A percentile compares a stretch with the other conserved stretches of the same genome.
Conservation (phyloP, 768 basidiomycete species). For the Termitomyces sp. region DNA sequence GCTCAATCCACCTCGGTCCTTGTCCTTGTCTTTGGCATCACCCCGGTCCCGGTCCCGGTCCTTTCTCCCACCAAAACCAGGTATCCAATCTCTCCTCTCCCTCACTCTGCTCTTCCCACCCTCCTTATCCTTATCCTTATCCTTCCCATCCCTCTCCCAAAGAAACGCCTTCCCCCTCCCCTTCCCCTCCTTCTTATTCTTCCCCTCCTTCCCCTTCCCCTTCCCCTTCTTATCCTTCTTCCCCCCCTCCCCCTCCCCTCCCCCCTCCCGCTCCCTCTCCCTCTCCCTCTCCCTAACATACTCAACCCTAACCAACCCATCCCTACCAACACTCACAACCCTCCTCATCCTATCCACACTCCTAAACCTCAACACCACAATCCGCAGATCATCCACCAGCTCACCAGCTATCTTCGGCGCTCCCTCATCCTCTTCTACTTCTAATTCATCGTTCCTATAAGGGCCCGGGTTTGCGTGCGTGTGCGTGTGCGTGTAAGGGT, state of each 20-base stretch:
- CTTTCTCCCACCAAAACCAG: conserved; percentile 6
- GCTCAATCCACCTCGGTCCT: background rate
- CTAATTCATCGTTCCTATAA: no score
- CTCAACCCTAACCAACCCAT: background rate
- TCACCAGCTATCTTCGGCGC: conserved; percentile 2
- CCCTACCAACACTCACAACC: background rate
- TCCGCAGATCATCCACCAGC: conserved; percentile 22
- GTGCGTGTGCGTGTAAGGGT: no score
- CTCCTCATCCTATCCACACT: conserved; percentile 10
- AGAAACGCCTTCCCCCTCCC: conserved; percentile 24
- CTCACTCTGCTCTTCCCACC: conserved; percentile 2
- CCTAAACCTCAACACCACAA: conserved; percentile 43
- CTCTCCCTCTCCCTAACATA: background rate
- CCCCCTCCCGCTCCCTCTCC: conserved; percentile 26
- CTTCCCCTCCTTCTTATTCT: conserved; percentile 17
- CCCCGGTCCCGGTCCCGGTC: background rate
- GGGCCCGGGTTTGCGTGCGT: no score
- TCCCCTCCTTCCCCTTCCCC: conserved; percentile 1
- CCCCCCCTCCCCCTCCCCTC: no score
- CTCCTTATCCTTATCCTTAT: background rate
- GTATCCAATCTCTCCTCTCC: conserved; percentile 18
- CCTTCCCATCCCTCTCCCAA: conserved; percentile 32
- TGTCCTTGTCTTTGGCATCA: background rate
- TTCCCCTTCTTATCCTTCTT: background rate
- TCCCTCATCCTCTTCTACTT: no score